These are phyloP conservation scores for Starmerella lactis-condensi DNA, from an alignment of 805 yeast species.

Conservation along the genomic window DNA sequence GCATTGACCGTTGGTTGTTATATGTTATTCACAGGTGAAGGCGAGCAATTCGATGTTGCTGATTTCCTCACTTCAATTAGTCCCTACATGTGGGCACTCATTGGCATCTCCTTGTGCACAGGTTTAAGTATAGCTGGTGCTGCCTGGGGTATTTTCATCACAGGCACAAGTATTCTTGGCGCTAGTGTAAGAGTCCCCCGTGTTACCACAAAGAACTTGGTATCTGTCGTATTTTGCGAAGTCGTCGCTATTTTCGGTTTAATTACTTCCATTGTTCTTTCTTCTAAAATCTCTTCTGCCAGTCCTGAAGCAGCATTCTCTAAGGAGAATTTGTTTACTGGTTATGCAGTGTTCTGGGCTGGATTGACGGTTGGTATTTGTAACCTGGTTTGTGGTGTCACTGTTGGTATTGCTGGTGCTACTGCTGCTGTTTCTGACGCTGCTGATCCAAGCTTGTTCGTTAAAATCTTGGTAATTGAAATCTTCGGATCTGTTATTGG, in stretches of 20 bases:
- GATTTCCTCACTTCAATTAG: conserved; percentile 66
- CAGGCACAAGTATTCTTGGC: conserved; percentile 86
- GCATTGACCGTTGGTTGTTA: conserved; percentile 14
- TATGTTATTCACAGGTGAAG: conserved; percentile 68
- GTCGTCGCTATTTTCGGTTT: conserved; percentile 97
- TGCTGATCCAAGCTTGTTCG: conserved; percentile 86
- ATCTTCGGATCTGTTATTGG: conserved; percentile 95
- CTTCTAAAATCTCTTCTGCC: conserved; percentile 63
- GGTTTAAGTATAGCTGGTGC: conserved; percentile 94
- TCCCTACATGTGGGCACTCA: conserved; percentile 91
- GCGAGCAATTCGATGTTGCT: conserved; percentile 83
- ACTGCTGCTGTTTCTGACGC: conserved; percentile 98
- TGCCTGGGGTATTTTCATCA: conserved; percentile 96
- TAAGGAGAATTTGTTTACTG: conserved; percentile 80
- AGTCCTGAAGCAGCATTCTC: conserved; percentile 43
- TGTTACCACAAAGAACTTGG: conserved; percentile 90
- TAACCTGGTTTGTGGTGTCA: conserved; percentile 87
- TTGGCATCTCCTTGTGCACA: conserved; percentile 79
- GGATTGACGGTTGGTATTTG: conserved; percentile 89
- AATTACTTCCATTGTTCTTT: conserved; percentile 92
- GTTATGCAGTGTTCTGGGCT: conserved; percentile 93
- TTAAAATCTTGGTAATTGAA: conserved; percentile 88
- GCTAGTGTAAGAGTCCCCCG: conserved; percentile 98
- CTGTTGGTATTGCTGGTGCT: conserved; percentile 93
- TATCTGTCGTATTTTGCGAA: conserved; percentile 94